A percentile compares a stretch with the other conserved stretches of the same genome.
Conservation (phyloP, 2,329 filamentous ascomycete species). For the Aspergillus fumigatus region DNA sequence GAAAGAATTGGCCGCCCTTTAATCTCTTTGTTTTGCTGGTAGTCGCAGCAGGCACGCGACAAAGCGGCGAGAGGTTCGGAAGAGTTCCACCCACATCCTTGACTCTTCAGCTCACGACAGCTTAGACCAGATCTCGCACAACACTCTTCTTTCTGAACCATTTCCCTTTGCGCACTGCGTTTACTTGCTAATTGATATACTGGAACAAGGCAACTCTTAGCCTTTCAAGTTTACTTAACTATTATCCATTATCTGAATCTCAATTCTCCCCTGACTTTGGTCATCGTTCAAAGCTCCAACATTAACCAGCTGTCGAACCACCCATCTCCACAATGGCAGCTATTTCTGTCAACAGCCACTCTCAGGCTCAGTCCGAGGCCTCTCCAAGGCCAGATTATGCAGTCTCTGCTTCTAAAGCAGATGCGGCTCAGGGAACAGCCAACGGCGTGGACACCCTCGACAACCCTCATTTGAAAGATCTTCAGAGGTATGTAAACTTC, state of each 20-base stretch:
- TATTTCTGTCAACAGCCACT: slow-evolving; percentile 58
- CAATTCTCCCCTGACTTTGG: background rate
- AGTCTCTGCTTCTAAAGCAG: slow-evolving; percentile 36
- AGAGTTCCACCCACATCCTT: slow-evolving; percentile 32
- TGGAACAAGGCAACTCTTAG: background rate
- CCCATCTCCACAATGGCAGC: slow-evolving; percentile 52
- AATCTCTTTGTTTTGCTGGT: background rate
- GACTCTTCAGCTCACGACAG: slow-evolving; percentile 13
- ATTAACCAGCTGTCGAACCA: background rate
- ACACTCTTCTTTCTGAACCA: slow-evolving; percentile 1
- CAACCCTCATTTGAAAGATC: slow-evolving; percentile 76
- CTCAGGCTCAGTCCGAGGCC: slow-evolving; percentile 57
- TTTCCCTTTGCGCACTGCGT: background rate
- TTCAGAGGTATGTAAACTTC: slow-evolving; percentile 68
- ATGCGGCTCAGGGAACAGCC: slow-evolving; percentile 39
- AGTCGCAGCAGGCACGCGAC: slow-evolving; percentile 15
- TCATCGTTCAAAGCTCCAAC: background rate
- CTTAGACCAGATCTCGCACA: slow-evolving; percentile 8
- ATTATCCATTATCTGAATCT: background rate
- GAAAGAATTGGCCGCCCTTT: background rate
- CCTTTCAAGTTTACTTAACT: background rate
- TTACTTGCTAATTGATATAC: background rate
- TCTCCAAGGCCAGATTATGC: slow-evolving; percentile 59
- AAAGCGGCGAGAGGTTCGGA: slow-evolving; percentile 24
- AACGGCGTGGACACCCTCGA: slow-evolving; percentile 64